Evolutionary conservation across 768 basidiomycete species (phyloP), one percentile per base, ranked within the genome.

Genomic region (Podaxis mareebaensis): DNA sequence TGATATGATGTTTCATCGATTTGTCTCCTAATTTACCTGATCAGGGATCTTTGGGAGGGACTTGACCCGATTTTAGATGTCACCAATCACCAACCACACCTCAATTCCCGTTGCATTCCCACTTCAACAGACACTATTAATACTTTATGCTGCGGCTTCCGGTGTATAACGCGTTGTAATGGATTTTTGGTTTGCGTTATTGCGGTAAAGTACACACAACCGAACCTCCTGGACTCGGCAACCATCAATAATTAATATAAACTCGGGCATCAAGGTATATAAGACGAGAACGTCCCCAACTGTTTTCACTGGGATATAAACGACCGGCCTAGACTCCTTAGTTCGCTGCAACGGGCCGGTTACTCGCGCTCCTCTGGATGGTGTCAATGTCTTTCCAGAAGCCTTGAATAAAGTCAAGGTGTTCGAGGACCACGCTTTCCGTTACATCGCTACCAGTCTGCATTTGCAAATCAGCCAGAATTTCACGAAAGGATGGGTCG

Each of bases 1-100:
- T 64, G 67, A 53, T 51, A 42, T 60, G 54, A 66, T 17, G 57
- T 26, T 72, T 65, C 59, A 36, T 59, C 28, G 40, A 36, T 60
- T 30, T 17, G 11, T 20, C 44, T 40, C 38, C 39, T 64, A 20
- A 58, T 61, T 59, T 61, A 46, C 68, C 48, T 15, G 39, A 55
- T 49, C 68, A 88, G 87, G 87, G 89, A 88, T 90, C 53, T 89
- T 90, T 72, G 89, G 89, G 6, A 85, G 90, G 28, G 90, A 92
- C 71, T 72, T 91, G 62, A 88, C 85, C 22, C 83, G 88, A 13
- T 90, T 91, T 70, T 91, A 73, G 81, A 22, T 20, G 22, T 52
- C 42, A 20, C 51, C 53, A 15, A 20, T 33, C n/a, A 28, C 40
- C 40, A 22, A 24, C 65, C 68, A 69, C 67, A 66, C 66, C 65